A percentile compares a stretch with the other conserved stretches of the same genome.
Conservation (phyloP, 1,284 basidiomycete genomes). For the Puccinia coronata region DNA sequence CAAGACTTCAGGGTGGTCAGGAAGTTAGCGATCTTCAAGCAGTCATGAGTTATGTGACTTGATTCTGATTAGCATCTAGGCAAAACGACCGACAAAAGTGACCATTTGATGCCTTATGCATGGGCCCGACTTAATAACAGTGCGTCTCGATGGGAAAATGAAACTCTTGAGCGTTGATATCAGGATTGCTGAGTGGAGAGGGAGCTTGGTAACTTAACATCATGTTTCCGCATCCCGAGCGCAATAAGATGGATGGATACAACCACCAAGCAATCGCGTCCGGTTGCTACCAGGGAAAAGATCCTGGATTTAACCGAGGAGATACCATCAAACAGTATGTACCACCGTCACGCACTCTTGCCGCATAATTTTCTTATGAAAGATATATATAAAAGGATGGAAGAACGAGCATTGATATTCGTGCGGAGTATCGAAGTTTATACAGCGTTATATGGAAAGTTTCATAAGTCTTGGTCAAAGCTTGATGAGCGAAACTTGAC, state of each 20-base stretch:
- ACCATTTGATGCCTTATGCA: too few species aligned
- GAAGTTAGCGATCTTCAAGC: not conserved
- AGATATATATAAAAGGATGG: not conserved
- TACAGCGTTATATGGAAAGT: not conserved
- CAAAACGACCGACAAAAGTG: too few species aligned
- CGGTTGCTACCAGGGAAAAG: not conserved
- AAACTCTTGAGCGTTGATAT: not conserved
- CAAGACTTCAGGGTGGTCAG: not conserved
- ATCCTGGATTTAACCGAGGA: not conserved
- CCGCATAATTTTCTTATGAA: not conserved
- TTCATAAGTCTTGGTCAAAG: not conserved
- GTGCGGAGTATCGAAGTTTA: not conserved
- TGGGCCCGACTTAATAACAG: too few species aligned
- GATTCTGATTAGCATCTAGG: too few species aligned
- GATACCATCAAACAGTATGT: not conserved
- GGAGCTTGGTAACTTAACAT: not conserved
- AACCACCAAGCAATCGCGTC: not conserved
- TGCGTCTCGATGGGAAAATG: not conserved
- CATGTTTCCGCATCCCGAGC: not conserved
- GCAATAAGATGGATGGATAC: not conserved
- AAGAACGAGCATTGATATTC: not conserved
- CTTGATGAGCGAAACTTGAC: not conserved
- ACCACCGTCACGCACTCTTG: not conserved
- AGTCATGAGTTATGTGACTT: not conserved
- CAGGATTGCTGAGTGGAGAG: not conserved